These are phyloP conservation scores for Metrosideros polymorpha DNA, from an alignment of 441 rosid genomes.

Conservation along the genomic window DNA sequence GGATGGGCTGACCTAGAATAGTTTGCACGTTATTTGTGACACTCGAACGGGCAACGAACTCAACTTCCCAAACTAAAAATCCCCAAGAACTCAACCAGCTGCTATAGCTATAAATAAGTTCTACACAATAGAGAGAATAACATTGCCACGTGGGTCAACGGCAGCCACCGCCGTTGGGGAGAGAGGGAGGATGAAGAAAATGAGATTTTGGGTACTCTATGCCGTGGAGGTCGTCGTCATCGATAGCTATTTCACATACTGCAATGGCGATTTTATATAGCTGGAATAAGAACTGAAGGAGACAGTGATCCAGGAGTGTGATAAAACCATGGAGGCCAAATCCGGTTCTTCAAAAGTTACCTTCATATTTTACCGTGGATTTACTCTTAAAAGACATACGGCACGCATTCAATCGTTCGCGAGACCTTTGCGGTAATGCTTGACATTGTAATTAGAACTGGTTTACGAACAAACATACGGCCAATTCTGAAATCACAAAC, in stretches of 20 bases:
- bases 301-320: not conserved
- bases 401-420: not conserved
- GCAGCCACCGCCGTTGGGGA: not conserved
- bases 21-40: not conserved
- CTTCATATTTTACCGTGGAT: not conserved
- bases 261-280: not conserved
- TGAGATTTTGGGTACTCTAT: not conserved
- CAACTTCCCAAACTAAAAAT: not conserved
- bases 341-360: not conserved
- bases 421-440: not conserved
- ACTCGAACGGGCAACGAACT: not conserved
- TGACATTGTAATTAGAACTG: not conserved
- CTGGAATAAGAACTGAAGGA: not conserved
- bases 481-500: not conserved
- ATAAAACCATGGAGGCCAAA: not conserved
- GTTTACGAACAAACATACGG: not conserved
- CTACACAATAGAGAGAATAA: not conserved
- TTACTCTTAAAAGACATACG: not conserved
- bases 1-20: accelerated
- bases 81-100: not conserved
- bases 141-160: not conserved
- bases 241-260: not conserved
- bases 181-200: not conserved
- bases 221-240: not conserved
- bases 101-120: not conserved